Base-by-base conservation (phyloP, 1,284 basidiomycete species). In the Microbotryomycetes sp. region DNA sequence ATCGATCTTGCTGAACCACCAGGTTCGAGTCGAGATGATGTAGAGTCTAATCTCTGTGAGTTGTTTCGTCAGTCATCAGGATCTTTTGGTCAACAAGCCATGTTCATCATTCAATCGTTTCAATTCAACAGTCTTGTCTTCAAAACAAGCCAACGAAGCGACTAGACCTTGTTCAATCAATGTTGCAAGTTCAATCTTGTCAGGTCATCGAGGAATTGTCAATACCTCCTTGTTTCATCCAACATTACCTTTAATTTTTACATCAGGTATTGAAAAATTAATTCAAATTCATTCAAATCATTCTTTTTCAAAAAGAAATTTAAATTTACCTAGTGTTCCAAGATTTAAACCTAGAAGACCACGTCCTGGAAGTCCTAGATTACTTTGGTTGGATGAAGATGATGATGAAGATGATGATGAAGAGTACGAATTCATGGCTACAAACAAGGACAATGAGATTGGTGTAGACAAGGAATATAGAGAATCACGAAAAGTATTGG, bases 181-280 rank as follows among this genome's bases (percentile, higher is more conserved):
- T 0, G 51, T 54, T 9, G 58, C 68, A 0, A 59, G 62, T 0
- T 46, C 58, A 3, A 29, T 62, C 49, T 45, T 70, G 15, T 49
- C 59, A 84, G 85, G 86, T 4, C 87, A 89, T 71, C 77, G 80
- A 46, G 87, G 86, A 1, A 86, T 89, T 58, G 82, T 88, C 54
- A 89, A 89, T 73, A 82, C 82, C 0, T 78, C 82, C 3, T 74
- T 86, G 31, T 82, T 88, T 62, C 88, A 89, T 71, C 87, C 88
- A 1, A 76, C 80, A n/a, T 77, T 85, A 32, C 81, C 85, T 3
- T 79, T 85, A 56, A 76, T 87, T 28, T 79, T 81, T 45, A 87
- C 86, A 3, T 79, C 83, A 2, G 87, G 87, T 2, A 81, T 89
- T 31, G 88, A 89, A 71, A 82, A 82, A 28, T 76, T 82, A 64